These are phyloP conservation scores for Trifolium subterraneum DNA, from an alignment of 306 rosid genomes.

Conservation along the genomic window DNA sequence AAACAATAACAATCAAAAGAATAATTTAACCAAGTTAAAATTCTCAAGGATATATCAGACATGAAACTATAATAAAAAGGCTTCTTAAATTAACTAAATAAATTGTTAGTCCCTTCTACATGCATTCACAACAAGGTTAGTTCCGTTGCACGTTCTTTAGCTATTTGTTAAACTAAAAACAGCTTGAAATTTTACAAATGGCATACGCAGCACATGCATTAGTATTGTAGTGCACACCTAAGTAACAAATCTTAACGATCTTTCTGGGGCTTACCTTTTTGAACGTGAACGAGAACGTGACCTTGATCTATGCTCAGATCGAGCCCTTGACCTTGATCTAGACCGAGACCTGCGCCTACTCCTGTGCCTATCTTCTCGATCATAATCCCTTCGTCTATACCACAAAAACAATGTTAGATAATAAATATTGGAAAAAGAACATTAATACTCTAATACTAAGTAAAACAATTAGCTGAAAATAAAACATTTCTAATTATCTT, in stretches of 20 bases:
- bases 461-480: conserved; percentile 7
- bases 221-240: neutral
- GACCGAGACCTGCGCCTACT: conserved; percentile 73
- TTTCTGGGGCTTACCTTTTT: conserved; percentile 64
- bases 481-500: neutral
- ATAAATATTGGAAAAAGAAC: neutral
- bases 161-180: conserved; percentile 17
- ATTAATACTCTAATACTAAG: neutral
- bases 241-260: conserved; percentile 7
- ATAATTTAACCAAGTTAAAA: neutral
- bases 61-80: conserved; percentile 1
- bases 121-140: conserved; percentile 5
- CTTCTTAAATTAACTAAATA: neutral
- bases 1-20: neutral
- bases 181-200: neutral
- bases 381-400: conserved; percentile 79
- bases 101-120: conserved; percentile 10
- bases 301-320: conserved; percentile 79
- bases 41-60: neutral
- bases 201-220: neutral
- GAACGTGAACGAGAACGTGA: conserved; percentile 96
- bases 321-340: conserved; percentile 60
- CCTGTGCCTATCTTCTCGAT: conserved; percentile 77
- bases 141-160: conserved; percentile 20
- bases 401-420: conserved; percentile 22